Evolutionary conservation across 306 rosid species (phyloP).

Genomic region (Parietaria judaica): DNA sequence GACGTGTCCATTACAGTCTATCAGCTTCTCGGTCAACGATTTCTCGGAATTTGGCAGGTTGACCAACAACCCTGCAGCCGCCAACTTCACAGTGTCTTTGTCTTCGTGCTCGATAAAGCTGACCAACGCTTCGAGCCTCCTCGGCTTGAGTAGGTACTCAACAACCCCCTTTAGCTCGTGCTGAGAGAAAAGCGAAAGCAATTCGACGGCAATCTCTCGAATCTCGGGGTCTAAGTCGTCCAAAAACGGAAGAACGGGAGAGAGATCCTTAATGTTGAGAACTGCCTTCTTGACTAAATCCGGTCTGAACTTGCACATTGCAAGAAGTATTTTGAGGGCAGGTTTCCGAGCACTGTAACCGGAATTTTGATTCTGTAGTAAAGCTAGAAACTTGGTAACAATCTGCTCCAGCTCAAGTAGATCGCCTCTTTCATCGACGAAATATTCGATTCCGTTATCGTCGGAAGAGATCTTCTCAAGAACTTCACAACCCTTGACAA

Average conservation of each 20-base stretch:
- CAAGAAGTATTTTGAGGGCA: conserved; percentile 53
- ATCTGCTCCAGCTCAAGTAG: conserved; percentile 59
- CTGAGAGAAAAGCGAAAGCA: conserved; percentile 75
- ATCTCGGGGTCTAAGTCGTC: conserved; percentile 64
- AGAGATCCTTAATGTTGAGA: conserved; percentile 54
- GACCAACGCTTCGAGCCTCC: conserved; percentile 79
- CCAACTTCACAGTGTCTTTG: conserved; percentile 57
- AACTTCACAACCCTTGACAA: conserved; percentile 51
- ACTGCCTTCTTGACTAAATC: conserved; percentile 62
- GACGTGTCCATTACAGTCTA: conserved; percentile 56
- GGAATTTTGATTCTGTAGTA: conserved; percentile 39
- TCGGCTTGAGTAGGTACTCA: conserved; percentile 74
- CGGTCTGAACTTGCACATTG: conserved; percentile 67
- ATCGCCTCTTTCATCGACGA: conserved; percentile 52
- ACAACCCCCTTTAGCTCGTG: conserved; percentile 75
- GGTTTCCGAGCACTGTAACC: conserved; percentile 48
- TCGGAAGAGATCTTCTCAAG: conserved; percentile 59
- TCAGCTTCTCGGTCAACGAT: conserved; percentile 47
- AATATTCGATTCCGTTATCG: conserved; percentile 43
- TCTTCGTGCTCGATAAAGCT: conserved; percentile 63
- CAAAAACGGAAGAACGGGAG: conserved; percentile 62
- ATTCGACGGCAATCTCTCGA: conserved; percentile 50
- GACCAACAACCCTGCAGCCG: conserved; percentile 79
- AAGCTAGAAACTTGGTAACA: conserved; percentile 39
- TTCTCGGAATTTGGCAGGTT: conserved; percentile 70